Percentiles rank a stretch among this genome's conserved stretches.
These are phyloP conservation scores for Scedosporium boydii DNA, from an alignment of 2,329 filamentous ascomycete genomes.

Conservation along the genomic window DNA sequence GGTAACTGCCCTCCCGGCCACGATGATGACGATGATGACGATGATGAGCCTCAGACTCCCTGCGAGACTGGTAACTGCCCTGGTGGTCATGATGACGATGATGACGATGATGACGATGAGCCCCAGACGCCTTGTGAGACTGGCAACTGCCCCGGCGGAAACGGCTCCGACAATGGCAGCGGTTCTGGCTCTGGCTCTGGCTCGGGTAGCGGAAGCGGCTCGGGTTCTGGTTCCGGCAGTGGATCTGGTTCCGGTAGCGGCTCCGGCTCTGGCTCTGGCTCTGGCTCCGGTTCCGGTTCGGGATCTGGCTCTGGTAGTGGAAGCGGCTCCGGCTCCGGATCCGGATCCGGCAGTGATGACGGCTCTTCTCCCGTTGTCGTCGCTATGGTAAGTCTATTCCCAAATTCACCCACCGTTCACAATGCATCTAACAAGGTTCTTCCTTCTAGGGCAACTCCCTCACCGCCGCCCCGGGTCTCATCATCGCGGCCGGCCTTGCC, in stretches of 20 bases:
- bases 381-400: background rate
- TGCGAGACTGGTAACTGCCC: background rate
- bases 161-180: background rate
- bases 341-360: background rate
- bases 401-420: background rate
- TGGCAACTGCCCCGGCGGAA: background rate
- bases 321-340: background rate
- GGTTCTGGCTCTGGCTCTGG: background rate
- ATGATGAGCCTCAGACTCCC: background rate
- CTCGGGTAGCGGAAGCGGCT: background rate
- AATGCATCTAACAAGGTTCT: too few species aligned
- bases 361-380: background rate
- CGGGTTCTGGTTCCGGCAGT: background rate
- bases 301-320: background rate
- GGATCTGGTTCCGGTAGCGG: background rate
- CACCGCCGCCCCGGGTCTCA: background rate
- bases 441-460: background rate
- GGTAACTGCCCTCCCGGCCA: conserved; percentile 1
- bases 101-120: background rate
- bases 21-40: background rate
- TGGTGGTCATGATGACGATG: background rate
- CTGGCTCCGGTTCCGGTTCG: background rate
- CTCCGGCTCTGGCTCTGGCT: background rate
- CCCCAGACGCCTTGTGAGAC: background rate
- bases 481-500: background rate